Evolutionary conservation across 805 yeast species (phyloP).

Genomic region (Brettanomyces nanus): DNA sequence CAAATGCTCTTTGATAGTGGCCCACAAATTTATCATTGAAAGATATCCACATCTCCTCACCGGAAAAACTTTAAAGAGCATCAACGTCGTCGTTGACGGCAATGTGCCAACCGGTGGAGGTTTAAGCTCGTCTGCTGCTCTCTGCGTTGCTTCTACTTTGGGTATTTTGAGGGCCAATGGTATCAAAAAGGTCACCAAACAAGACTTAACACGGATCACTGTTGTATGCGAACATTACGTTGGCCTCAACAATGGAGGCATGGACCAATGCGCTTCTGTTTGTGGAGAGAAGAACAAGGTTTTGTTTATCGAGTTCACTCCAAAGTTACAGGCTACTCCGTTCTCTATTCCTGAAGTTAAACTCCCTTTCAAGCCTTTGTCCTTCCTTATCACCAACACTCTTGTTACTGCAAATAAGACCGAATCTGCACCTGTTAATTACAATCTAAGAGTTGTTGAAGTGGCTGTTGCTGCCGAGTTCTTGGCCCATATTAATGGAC

Average conservation of each 20-base stretch:
- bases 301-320: slow-evolving; percentile 2
- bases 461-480: slow-evolving; percentile 1
- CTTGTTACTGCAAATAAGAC: background rate
- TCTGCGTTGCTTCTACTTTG: slow-evolving; percentile 2
- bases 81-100: slow-evolving; percentile 2
- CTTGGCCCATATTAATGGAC: background rate
- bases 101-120: slow-evolving; percentile 3
- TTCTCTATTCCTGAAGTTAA: background rate
- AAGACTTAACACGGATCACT: slow-evolving; percentile 1
- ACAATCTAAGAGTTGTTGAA: slow-evolving; percentile 1
- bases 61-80: slow-evolving; percentile 1
- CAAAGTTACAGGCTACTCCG: slow-evolving; percentile 3
- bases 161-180: slow-evolving; percentile 1
- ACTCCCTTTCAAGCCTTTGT: background rate
- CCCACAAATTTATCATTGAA: background rate
- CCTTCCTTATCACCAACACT: slow-evolving; percentile 1
- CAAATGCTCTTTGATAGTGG: slow-evolving; percentile 2
- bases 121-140: slow-evolving; percentile 1
- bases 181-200: background rate
- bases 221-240: slow-evolving; percentile 2
- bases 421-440: slow-evolving; percentile 2
- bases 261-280: slow-evolving; percentile 3
- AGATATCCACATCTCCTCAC: background rate
- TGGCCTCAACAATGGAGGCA: slow-evolving; percentile 2
- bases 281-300: slow-evolving; percentile 2